Evolutionary conservation across 768 basidiomycete species (phyloP), one percentile per base, ranked within the genome.

Genomic region (Tephrocybe sp.): DNA sequence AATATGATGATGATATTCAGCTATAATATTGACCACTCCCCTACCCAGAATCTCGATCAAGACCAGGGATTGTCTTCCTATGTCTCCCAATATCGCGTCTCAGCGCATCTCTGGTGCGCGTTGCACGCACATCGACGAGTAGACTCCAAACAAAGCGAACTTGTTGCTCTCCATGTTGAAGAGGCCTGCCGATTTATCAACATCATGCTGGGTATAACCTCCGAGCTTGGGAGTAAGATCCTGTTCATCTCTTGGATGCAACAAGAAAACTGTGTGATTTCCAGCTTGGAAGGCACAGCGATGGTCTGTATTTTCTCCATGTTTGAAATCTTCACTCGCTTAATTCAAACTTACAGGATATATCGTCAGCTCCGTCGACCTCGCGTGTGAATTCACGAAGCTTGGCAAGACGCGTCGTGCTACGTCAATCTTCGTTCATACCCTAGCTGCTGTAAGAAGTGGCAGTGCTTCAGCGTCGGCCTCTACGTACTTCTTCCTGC

Each of bases 391-490:
- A 62, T 93, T 94, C 58, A 69, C 83, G 38, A 79, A 76, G 29
- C 75, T 97, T 1, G 94, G 94, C 3, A 90, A 87, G 63, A 66
- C 70, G 2, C 79, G 79, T 44, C 79, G 86, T 30, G 92, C 93
- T 0, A 72, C 69, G 1, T 60, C 68, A 2, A 76, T 95, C 16
- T 88, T 91, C 58, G 75, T 66, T n/a, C 80, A 79, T 27, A 76
- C 77, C 1, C 65, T 82, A 12, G 71, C 67, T 24, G 55, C 72
- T 3, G 67, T 83, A 9, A 71, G 74, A 42, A 67, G 61, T n/a
- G 69, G 66, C 0, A 60, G 69, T 1, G 67, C 77, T 0, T 78
- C 84, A 0, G 73, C 76, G 3, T 82, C 83, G 9, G 70, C 79
- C 0, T 69, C 73, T 24, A 65, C 82, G 1, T 62, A 76, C 27